phyloP scores from a whole-genome alignment of 345 rosid genomes.

The Rubroshorea leprosula region DNA sequence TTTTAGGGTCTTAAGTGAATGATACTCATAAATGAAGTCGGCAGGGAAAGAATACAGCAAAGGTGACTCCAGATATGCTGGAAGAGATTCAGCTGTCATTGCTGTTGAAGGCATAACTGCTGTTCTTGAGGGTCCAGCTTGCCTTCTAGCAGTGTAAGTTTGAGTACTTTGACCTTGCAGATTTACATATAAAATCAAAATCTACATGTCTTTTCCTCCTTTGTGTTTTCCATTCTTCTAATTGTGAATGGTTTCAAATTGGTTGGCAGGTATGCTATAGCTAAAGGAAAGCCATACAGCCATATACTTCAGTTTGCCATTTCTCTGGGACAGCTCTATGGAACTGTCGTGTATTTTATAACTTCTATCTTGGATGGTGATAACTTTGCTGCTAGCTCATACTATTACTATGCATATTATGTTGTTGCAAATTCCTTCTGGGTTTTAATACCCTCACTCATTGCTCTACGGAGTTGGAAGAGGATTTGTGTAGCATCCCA shows the following conservation, averaged over 20 bases:
- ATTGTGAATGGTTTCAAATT: constrained; percentile 1
- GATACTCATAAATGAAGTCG: constrained; percentile 8
- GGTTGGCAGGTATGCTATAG: constrained; percentile 65
- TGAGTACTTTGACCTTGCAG: not conserved
- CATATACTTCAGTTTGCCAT: constrained; percentile 80
- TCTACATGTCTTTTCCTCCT: not conserved
- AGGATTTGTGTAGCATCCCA: constrained; percentile 47
- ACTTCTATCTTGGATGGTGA: constrained; percentile 82
- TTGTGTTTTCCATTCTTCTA: not conserved
- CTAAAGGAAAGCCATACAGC: constrained; percentile 66
- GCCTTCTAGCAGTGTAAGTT: constrained; percentile 74
- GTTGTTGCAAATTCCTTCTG: constrained; percentile 61
- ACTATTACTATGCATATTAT: constrained; percentile 67
- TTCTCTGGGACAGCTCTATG: constrained; percentile 87
- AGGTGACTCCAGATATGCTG: constrained; percentile 93
- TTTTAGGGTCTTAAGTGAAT: not conserved
- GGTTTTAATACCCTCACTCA: constrained; percentile 63
- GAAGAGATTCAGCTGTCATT: constrained; percentile 62
- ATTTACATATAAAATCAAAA: not conserved
- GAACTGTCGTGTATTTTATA: constrained; percentile 71
- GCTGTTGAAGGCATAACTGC: constrained; percentile 85
- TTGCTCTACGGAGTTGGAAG: constrained; percentile 71
- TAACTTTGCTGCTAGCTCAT: constrained; percentile 55
- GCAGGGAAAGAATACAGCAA: constrained; percentile 98
- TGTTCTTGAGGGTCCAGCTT: constrained; percentile 79